phyloP scores from a whole-genome alignment of 768 basidiomycete species.

The Psilocybe tampanensis region DNA sequence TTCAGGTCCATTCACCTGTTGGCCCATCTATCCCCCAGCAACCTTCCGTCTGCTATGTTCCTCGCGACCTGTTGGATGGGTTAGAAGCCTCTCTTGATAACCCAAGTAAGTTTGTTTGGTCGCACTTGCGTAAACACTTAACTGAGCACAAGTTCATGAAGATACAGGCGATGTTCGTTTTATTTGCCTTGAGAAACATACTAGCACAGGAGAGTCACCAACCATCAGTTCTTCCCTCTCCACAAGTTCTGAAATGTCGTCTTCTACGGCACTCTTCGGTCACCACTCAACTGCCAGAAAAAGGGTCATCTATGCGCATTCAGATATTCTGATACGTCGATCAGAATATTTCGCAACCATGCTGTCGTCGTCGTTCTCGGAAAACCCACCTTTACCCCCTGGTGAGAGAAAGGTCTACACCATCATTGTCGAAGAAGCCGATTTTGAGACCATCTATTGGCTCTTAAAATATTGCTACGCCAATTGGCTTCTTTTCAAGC shows the following conservation, averaged over 20 bases:
- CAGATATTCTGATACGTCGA: constrained; percentile 71
- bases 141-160: constrained; percentile 18
- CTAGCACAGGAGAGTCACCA: constrained; percentile 12
- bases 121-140: background rate
- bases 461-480: constrained; percentile 76
- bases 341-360: constrained; percentile 82
- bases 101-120: constrained; percentile 47
- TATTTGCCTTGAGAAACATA: constrained; percentile 62
- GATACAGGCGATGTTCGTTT: constrained; percentile 81
- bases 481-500: constrained; percentile 72
- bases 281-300: constrained; percentile 62
- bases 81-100: constrained; percentile 76
- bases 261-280: constrained; percentile 44
- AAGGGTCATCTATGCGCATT: constrained; percentile 76
- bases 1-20: constrained; percentile 70
- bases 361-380: constrained; percentile 71
- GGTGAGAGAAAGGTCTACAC: constrained; percentile 63
- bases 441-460: constrained; percentile 81
- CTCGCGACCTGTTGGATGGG: constrained; percentile 66
- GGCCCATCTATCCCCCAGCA: constrained; percentile 66
- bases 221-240: constrained; percentile 13
- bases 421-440: constrained; percentile 76
- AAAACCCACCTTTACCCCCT: constrained; percentile 40
- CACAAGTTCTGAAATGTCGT: constrained; percentile 41
- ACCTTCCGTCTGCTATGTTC: constrained; percentile 66